These are phyloP conservation scores for Fusarium bactridioides DNA, from an alignment of 2,329 filamentous ascomycete genomes.

Conservation along the genomic window DNA sequence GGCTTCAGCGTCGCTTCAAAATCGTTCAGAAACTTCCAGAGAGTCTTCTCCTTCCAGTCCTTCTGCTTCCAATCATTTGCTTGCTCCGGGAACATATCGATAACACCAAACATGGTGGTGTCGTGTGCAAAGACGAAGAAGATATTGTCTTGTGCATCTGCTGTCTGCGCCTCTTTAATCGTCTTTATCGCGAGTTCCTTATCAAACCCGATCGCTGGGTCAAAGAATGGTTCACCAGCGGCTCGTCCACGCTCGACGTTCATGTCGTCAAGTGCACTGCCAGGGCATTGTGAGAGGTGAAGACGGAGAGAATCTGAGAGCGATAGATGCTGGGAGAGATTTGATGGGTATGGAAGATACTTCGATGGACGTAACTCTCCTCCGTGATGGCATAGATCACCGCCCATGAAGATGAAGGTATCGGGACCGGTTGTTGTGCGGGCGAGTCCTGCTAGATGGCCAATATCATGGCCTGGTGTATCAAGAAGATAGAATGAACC, in stretches of 20 bases:
- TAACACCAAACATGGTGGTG: neutral
- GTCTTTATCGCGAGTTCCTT: neutral
- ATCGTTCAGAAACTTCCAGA: conserved; percentile 12
- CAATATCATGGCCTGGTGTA: conserved; percentile 15
- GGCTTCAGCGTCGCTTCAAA: neutral
- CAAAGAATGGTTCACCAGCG: neutral
- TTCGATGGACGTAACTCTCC: conserved; percentile 10
- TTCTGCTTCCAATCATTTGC: conserved; percentile 11
- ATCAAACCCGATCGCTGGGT: neutral
- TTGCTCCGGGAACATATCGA: neutral
- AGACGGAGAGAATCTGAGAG: neutral
- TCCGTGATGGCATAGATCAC: conserved; percentile 9
- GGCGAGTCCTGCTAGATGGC: conserved; percentile 14
- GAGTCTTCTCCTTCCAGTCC: neutral
- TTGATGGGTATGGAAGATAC: neutral
- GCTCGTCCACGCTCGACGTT: neutral
- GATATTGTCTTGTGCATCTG: conserved; percentile 3
- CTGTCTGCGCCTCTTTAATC: conserved; percentile 1
- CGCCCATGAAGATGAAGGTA: conserved; percentile 16
- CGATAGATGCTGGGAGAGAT: neutral
- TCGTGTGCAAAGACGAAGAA: conserved; percentile 13
- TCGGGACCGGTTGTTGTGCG: neutral
- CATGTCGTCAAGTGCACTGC: neutral
- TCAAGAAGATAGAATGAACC: conserved; percentile 28
- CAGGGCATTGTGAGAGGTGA: neutral